Conservation (phyloP, 1,284 basidiomycete genomes). For the Trametes pubescens region DNA sequence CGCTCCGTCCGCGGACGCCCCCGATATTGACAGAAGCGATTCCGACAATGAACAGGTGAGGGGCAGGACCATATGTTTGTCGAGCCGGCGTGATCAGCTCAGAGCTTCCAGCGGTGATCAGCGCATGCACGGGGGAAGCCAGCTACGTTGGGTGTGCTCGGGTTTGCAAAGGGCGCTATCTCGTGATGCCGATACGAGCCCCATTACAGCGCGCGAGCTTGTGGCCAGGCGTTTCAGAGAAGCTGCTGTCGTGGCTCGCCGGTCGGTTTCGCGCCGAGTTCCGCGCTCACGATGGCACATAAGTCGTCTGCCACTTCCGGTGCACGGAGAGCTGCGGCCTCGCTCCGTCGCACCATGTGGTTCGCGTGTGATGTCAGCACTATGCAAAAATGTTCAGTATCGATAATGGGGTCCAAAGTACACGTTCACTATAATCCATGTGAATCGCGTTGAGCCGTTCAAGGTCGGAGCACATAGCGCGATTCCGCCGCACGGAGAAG, state of each 20-base stretch:
- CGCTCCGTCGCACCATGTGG: slow-evolving; percentile 3
- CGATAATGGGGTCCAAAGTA: not conserved
- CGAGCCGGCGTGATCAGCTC: slow-evolving; percentile 14
- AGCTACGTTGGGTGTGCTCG: not conserved
- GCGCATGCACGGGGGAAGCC: slow-evolving; percentile 13
- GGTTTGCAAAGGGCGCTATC: slow-evolving; percentile 6
- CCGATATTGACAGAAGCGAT: not conserved
- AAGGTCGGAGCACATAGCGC: not conserved
- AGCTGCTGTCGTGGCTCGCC: slow-evolving; percentile 8
- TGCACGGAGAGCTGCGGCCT: not conserved
- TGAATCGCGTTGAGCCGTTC: not conserved
- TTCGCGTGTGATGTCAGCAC: not conserved
- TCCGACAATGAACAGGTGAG: slow-evolving; percentile 13
- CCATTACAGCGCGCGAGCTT: slow-evolving; percentile 5
- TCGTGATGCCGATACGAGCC: slow-evolving; percentile 23
- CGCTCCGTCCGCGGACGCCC: not conserved
- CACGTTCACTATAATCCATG: not conserved
- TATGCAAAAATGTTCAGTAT: not conserved
- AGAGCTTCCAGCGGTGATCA: slow-evolving; percentile 11
- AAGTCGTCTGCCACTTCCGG: not conserved
- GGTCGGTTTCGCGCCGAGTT: slow-evolving; percentile 2
- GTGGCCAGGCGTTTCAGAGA: slow-evolving; percentile 1
- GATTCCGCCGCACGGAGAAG: not conserved
- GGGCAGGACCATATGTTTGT: slow-evolving; percentile 17
- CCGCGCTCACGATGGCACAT: not conserved